These are phyloP conservation scores for Jamesozyma lodderae DNA, from an alignment of 805 yeast genomes.

Conservation along the genomic window DNA sequence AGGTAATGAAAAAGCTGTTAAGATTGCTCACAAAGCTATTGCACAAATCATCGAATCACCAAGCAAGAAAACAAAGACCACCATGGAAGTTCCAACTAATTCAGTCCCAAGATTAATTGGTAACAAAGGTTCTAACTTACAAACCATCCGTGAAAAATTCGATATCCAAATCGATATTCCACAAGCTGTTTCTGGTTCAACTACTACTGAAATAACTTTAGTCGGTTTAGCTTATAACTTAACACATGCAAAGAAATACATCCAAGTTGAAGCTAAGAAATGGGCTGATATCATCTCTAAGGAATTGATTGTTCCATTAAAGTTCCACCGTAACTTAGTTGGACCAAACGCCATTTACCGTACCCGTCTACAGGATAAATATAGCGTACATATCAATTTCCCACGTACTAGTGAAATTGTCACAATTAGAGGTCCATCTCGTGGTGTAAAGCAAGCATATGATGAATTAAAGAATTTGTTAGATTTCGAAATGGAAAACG, in stretches of 20 bases:
- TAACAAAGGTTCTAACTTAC: conserved; percentile 70
- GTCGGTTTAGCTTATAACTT: conserved; percentile 75
- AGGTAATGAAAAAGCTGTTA: conserved; percentile 61
- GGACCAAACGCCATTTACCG: conserved; percentile 79
- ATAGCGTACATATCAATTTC: conserved; percentile 71
- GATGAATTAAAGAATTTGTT: conserved; percentile 77
- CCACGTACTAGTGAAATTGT: conserved; percentile 58
- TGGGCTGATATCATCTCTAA: conserved; percentile 75
- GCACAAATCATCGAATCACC: conserved; percentile 24
- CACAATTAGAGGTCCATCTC: conserved; percentile 77
- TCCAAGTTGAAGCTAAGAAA: conserved; percentile 52
- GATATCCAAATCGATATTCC: conserved; percentile 71
- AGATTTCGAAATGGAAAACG: conserved; percentile 81
- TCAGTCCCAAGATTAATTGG: conserved; percentile 81
- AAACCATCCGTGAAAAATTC: conserved; percentile 58
- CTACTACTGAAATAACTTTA: conserved; percentile 43
- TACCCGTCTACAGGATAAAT: conserved; percentile 78
- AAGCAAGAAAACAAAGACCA: conserved; percentile 29
- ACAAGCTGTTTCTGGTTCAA: conserved; percentile 35
- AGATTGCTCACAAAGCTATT: conserved; percentile 31
- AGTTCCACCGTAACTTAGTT: conserved; percentile 71
- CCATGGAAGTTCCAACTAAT: conserved; percentile 53
- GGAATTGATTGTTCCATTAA: conserved; percentile 60
- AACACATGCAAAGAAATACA: conserved; percentile 55
- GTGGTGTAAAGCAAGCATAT: conserved; percentile 74